These are phyloP conservation scores for Sphagnum tenellum DNA, from an alignment of 225 moss, liverwort and hornwort genomes.

Conservation along the genomic window DNA sequence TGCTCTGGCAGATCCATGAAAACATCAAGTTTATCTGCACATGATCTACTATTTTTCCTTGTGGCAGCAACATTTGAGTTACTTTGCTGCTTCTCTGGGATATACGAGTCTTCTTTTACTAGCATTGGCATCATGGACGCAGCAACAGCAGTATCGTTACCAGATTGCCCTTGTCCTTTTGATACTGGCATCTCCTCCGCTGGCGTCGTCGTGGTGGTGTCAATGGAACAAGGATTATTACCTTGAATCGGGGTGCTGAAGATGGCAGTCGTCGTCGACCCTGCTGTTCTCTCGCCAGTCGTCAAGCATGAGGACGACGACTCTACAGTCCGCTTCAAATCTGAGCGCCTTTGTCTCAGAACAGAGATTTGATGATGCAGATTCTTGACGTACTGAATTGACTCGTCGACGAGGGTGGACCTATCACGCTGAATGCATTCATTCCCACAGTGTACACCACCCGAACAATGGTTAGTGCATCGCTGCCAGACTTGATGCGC, in stretches of 20 bases:
- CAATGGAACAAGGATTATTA: too few relatives aligned
- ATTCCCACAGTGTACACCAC: too few relatives aligned
- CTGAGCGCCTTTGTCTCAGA: conserved; percentile 11
- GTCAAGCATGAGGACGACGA: too few relatives aligned
- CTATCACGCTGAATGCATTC: conserved; percentile 16
- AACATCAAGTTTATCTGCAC: conserved; percentile 12
- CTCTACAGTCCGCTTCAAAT: conserved; percentile 1
- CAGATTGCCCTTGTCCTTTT: conserved; percentile 11
- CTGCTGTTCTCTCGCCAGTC: too few relatives aligned
- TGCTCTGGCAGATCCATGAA: conserved; percentile 11
- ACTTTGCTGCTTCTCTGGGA: too few relatives aligned
- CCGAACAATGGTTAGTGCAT: too few relatives aligned
- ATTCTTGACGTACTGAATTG: conserved; percentile 17
- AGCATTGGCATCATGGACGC: too few relatives aligned
- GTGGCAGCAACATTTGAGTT: conserved; percentile 2
- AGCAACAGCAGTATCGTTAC: too few relatives aligned
- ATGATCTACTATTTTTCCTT: not conserved
- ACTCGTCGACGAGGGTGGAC: conserved; percentile 19
- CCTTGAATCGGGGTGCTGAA: too few relatives aligned
- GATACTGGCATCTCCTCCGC: conserved; percentile 13
- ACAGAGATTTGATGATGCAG: conserved; percentile 14
- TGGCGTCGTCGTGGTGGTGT: not conserved
- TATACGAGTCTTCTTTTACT: too few relatives aligned
- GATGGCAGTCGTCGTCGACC: too few relatives aligned
- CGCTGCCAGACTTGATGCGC: too few relatives aligned